A percentile compares a stretch with the other conserved stretches of the same genome.
These are phyloP conservation scores for Myrica gale DNA, from an alignment of 306 rosid species.

Conservation along the genomic window DNA sequence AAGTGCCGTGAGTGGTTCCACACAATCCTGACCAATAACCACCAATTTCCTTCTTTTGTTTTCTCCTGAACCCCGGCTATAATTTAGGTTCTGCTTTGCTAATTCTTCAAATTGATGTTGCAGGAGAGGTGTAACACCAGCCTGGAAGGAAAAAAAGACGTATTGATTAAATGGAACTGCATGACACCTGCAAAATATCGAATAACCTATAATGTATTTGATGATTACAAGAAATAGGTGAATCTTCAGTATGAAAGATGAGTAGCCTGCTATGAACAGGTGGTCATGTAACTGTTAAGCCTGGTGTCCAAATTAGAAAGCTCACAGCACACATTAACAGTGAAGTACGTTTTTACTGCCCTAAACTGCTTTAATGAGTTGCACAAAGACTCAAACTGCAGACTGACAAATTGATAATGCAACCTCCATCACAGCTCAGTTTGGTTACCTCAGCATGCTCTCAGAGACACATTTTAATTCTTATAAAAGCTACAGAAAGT, in stretches of 20 bases:
- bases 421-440: neutral
- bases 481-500: neutral
- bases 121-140: constrained; percentile 79
- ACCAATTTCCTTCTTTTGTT: constrained; percentile 62
- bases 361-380: neutral
- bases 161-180: neutral
- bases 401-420: neutral
- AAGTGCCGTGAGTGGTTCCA: constrained; percentile 90
- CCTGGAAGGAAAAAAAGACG: constrained; percentile 41
- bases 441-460: neutral
- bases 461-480: neutral
- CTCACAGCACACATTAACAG: neutral
- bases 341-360: neutral
- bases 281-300: neutral
- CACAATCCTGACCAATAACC: constrained; percentile 86
- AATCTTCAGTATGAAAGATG: no score
- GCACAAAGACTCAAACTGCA: neutral
- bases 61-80: constrained; percentile 36
- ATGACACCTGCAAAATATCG: no score
- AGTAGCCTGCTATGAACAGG: no score
- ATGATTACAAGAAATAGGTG: neutral
- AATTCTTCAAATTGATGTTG: constrained; percentile 80
- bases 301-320: neutral
- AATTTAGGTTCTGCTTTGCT: constrained; percentile 55
- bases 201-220: no score